Conservation (phyloP, 2,329 filamentous ascomycete genomes). For the Epichloe sylvatica region DNA sequence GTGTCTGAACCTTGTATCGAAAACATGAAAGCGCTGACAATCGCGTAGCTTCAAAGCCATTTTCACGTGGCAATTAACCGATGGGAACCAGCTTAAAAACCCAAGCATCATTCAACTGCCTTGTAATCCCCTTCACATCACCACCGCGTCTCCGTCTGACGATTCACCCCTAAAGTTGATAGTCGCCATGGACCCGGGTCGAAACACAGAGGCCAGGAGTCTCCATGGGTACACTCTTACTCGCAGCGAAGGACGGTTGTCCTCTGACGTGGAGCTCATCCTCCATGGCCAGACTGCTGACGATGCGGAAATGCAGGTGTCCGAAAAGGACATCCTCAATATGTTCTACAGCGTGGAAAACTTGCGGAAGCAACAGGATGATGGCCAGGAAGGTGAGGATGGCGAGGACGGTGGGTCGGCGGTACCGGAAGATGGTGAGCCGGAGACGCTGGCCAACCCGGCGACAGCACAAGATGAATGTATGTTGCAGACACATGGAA, state of each 20-base stretch:
- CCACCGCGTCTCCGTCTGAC: constrained; percentile 13
- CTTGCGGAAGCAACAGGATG: constrained; percentile 29
- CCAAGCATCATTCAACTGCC: constrained; percentile 35
- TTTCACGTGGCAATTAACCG: constrained; percentile 45
- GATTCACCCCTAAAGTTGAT: constrained; percentile 19
- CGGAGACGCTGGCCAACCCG: background rate
- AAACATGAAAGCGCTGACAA: background rate
- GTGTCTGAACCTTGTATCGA: constrained; percentile 3
- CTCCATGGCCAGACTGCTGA: constrained; percentile 9
- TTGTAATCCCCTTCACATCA: constrained; percentile 50
- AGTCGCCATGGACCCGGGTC: constrained; percentile 26
- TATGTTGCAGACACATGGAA: background rate
- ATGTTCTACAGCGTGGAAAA: constrained; percentile 33
- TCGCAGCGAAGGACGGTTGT: constrained; percentile 19
- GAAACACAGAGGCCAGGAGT: constrained; percentile 15
- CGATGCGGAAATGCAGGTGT: constrained; percentile 24
- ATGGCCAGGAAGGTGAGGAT: constrained; percentile 10
- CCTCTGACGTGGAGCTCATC: constrained; percentile 14
- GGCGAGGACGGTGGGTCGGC: constrained; percentile 4
- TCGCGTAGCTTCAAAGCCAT: constrained; percentile 42
- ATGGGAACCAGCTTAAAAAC: constrained; percentile 34
- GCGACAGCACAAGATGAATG: background rate
- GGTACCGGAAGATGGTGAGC: background rate
- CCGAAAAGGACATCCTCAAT: constrained; percentile 24
- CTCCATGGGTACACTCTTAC: constrained; percentile 19